Conservation (phyloP, 768 basidiomycete species). For the Nevesoporus exiguus region DNA sequence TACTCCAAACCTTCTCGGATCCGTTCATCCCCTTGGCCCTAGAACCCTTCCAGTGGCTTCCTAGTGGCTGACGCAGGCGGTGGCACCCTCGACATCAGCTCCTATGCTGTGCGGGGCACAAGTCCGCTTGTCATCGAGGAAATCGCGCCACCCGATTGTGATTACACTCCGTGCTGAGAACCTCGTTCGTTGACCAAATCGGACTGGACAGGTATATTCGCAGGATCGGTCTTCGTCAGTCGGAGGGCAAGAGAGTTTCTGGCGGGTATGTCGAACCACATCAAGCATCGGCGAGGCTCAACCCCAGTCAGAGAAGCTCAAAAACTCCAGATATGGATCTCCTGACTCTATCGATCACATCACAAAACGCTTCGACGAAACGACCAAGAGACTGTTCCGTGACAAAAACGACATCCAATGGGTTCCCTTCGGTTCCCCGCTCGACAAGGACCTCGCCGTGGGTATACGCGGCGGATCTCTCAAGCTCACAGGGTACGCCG, state of each 20-base stretch:
- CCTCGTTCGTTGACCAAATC: constrained; percentile 1
- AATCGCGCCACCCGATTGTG: constrained; percentile 80
- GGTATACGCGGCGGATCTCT: constrained; percentile 72
- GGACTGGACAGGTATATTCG: constrained; percentile 60
- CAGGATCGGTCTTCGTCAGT: constrained; percentile 81
- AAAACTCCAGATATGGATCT: constrained; percentile 67
- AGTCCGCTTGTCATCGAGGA: constrained; percentile 76
- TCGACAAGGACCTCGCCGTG: constrained; percentile 67
- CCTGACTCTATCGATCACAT: constrained; percentile 74
- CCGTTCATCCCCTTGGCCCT: constrained; percentile 8
- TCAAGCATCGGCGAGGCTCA: constrained; percentile 1
- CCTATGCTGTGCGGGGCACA: constrained; percentile 70
- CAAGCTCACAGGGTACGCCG: constrained; percentile 62
- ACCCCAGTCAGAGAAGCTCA: constrained; percentile 57
- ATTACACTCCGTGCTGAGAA: constrained; percentile 19
- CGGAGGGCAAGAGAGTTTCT: constrained; percentile 69
- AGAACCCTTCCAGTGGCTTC: constrained; percentile 77
- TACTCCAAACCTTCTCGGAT: not conserved
- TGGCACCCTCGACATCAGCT: constrained; percentile 77
- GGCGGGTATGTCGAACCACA: constrained; percentile 43
- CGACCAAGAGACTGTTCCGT: constrained; percentile 75
- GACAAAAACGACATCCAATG: constrained; percentile 67
- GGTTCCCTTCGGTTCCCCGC: constrained; percentile 71
- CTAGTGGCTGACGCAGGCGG: constrained; percentile 79
- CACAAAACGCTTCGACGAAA: constrained; percentile 77